Conservation (phyloP, 305 asterid species). For the Fraxinus ornus region DNA sequence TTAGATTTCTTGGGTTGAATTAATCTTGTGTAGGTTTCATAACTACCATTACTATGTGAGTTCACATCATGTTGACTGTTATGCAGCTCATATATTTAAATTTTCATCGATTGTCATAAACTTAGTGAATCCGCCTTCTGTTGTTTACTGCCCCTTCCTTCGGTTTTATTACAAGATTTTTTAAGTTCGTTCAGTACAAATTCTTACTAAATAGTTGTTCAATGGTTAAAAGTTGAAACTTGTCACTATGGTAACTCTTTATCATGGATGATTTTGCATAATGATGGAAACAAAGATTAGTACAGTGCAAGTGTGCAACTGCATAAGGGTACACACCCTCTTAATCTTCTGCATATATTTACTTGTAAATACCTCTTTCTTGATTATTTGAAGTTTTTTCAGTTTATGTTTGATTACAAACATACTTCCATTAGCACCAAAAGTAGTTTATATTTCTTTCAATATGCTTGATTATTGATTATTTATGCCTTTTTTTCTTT, state of each 20-base stretch:
- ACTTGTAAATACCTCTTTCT: background rate
- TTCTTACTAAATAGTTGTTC: background rate
- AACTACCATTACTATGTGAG: too few relatives aligned
- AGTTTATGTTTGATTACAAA: background rate
- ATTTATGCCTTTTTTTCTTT: background rate
- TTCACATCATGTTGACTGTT: background rate
- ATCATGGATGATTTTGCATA: background rate
- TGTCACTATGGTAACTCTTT: background rate
- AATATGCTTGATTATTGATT: background rate
- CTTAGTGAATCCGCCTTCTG: background rate
- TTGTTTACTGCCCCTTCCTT: background rate
- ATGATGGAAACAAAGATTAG: background rate
- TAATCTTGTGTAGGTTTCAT: too few relatives aligned
- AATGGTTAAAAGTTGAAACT: background rate
- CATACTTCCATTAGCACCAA: background rate
- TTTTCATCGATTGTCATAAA: background rate
- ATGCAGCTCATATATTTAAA: background rate
- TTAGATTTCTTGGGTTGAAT: too few relatives aligned
- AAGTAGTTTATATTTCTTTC: background rate
- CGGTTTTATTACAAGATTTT: background rate
- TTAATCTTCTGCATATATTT: background rate
- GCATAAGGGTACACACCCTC: background rate
- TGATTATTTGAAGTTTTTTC: background rate
- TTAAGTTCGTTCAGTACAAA: background rate
- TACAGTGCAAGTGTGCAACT: background rate